phyloP scores from a whole-genome alignment of 2,329 filamentous ascomycete species.

The Fusarium sp. region DNA sequence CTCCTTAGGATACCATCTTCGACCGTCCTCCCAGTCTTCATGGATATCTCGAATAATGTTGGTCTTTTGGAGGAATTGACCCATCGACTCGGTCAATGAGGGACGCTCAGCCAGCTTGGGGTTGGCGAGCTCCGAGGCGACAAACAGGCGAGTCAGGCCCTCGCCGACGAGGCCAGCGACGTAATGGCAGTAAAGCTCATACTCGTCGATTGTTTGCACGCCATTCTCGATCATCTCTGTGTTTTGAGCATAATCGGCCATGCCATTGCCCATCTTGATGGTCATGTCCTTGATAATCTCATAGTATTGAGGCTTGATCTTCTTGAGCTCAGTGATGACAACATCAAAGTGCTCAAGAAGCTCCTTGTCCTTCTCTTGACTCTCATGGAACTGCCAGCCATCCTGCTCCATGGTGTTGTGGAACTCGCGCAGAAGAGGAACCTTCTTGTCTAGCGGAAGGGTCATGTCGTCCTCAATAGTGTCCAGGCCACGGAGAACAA shows the following conservation, averaged over 20 bases:
- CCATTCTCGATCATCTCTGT: conserved; percentile 84
- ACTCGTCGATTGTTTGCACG: conserved; percentile 86
- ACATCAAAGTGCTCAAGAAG: conserved; percentile 92
- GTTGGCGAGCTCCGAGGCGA: conserved; percentile 88
- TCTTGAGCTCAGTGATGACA: conserved; percentile 87
- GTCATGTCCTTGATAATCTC: conserved; percentile 94
- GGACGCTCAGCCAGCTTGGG: conserved; percentile 82
- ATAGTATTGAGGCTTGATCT: conserved; percentile 86
- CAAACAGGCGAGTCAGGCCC: conserved; percentile 89
- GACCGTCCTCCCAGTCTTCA: conserved; percentile 88
- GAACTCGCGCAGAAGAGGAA: conserved; percentile 87
- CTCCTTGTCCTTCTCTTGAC: conserved; percentile 94
- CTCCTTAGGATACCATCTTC: conserved; percentile 94
- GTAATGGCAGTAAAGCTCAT: conserved; percentile 97
- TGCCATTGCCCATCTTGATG: conserved; percentile 95
- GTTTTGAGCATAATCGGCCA: conserved; percentile 94
- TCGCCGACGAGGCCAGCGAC: conserved; percentile 99
- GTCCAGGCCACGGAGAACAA: conserved; percentile 90
- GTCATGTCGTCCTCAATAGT: conserved; percentile 99
- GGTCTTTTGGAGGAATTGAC: conserved; percentile 95
- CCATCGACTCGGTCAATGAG: conserved; percentile 93
- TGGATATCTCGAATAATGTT: conserved; percentile 98
- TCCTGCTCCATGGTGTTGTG: conserved; percentile 81
- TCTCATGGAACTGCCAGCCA: conserved; percentile 91
- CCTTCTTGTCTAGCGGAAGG: conserved; percentile 82